A percentile compares a stretch with the other conserved stretches of the same genome.
Conservation (phyloP, 2,329 filamentous ascomycete genomes). For the Rhinocladiella similis region DNA sequence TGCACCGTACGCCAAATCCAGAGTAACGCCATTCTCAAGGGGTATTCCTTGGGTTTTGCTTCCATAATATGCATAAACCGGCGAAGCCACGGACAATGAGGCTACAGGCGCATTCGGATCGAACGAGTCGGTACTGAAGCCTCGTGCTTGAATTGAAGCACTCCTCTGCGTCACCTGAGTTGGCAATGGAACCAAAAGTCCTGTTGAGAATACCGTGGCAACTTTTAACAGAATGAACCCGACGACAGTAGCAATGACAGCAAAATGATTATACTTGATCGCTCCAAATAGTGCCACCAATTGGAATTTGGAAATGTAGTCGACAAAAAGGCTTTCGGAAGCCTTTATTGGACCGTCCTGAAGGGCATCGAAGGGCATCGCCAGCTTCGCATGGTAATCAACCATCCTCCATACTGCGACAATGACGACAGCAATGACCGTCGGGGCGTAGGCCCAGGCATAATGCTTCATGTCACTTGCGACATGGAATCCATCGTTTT, state of each 20-base stretch:
- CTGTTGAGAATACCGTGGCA: slow-evolving; percentile 32
- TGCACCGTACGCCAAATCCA: slow-evolving; percentile 25
- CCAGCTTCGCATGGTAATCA: slow-evolving; percentile 34
- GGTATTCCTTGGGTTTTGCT: slow-evolving; percentile 23
- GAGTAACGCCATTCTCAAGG: slow-evolving; percentile 22
- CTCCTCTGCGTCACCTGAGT: slow-evolving; percentile 16
- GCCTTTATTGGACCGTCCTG: slow-evolving; percentile 28
- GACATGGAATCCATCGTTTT: slow-evolving; percentile 23
- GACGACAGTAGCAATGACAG: slow-evolving; percentile 32
- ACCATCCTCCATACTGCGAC: slow-evolving; percentile 36
- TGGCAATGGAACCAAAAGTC: slow-evolving; percentile 34
- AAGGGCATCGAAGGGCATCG: slow-evolving; percentile 37
- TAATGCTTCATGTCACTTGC: slow-evolving; percentile 23
- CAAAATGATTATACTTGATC: slow-evolving; percentile 34
- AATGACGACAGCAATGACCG: slow-evolving; percentile 33
- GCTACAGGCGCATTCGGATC: slow-evolving; percentile 11
- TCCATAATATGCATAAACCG: slow-evolving; percentile 28
- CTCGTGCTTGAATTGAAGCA: slow-evolving; percentile 11
- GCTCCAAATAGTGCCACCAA: slow-evolving; percentile 32
- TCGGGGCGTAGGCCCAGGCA: slow-evolving; percentile 29
- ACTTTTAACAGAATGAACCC: slow-evolving; percentile 35
- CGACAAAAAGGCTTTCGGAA: slow-evolving; percentile 34
- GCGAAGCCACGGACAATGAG: slow-evolving; percentile 19
- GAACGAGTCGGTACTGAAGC: slow-evolving; percentile 17
- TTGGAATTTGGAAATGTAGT: slow-evolving; percentile 36